These are phyloP conservation scores for Arachis monticola DNA, from an alignment of 331 rosid species.

Conservation along the genomic window DNA sequence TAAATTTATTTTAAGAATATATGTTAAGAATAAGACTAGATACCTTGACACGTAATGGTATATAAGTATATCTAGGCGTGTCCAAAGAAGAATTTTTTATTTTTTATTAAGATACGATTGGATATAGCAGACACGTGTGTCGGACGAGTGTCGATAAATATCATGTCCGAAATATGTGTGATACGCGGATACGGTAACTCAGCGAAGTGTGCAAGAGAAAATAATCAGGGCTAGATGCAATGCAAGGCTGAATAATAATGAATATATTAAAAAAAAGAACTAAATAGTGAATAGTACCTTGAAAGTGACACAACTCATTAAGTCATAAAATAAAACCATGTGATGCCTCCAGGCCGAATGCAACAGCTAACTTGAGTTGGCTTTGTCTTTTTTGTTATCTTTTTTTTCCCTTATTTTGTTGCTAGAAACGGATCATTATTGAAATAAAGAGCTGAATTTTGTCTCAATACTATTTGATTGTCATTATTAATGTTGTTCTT, in stretches of 20 bases:
- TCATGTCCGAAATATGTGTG: too few relatives aligned
- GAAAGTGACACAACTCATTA: constrained; percentile 26
- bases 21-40: too few relatives aligned
- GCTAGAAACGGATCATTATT: constrained; percentile 9
- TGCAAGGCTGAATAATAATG: background rate
- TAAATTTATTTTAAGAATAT: too few relatives aligned
- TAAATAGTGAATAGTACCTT: background rate
- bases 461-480: constrained; percentile 19
- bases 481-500: constrained; percentile 1
- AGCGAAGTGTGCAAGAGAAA: too few relatives aligned
- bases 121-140: too few relatives aligned
- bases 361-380: constrained; percentile 47
- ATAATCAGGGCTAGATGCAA: too few relatives aligned
- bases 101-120: too few relatives aligned
- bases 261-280: background rate
- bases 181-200: too few relatives aligned
- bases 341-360: constrained; percentile 14
- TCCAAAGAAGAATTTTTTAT: too few relatives aligned
- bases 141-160: too few relatives aligned
- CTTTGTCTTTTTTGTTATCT: background rate
- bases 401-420: background rate
- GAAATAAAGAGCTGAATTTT: constrained; percentile 21
- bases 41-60: too few relatives aligned
- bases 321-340: constrained; percentile 19
- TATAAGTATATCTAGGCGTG: too few relatives aligned